Conservation (phyloP, 2,329 filamentous ascomycete species). For the Diaporthe sp. region DNA sequence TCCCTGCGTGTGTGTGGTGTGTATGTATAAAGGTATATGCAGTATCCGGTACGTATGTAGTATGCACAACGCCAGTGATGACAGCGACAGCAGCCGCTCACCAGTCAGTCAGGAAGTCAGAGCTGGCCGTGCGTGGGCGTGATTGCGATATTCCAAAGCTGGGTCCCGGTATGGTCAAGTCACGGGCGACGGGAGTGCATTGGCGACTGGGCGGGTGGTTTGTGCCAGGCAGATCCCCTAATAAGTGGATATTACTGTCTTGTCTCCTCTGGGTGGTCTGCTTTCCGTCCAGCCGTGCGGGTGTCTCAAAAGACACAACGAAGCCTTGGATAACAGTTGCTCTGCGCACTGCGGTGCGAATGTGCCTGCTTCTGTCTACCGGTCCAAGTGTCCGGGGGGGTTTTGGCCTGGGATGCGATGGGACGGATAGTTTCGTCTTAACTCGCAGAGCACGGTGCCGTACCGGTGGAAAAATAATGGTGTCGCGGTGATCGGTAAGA, state of each 20-base stretch:
- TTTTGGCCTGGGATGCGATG: conserved; percentile 3
- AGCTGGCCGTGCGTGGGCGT: not conserved
- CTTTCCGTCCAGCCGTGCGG: conserved; percentile 7
- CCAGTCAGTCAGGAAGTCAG: not conserved
- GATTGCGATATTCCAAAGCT: conserved; percentile 13
- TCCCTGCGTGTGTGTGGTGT: not conserved
- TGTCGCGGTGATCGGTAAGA: conserved; percentile 33
- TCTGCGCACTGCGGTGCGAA: not conserved
- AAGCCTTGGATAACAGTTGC: not conserved
- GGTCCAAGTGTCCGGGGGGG: not conserved
- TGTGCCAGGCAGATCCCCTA: conserved; percentile 16
- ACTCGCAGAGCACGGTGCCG: not conserved
- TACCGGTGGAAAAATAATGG: not conserved
- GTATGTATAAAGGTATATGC: conserved; percentile 1
- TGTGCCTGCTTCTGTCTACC: not conserved
- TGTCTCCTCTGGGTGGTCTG: not conserved
- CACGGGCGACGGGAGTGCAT: not conserved
- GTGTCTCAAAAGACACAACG: conserved; percentile 1
- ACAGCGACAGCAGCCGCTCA: not conserved
- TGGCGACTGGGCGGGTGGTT: not conserved
- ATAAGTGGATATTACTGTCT: conserved; percentile 15
- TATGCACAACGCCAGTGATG: conserved; percentile 2
- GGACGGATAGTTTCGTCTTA: conserved; percentile 23
- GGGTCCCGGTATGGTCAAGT: conserved; percentile 15
- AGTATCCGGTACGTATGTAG: not conserved